Conservation (phyloP, 345 rosid species). For the thale cress (Arabidopsis thaliana) region DNA sequence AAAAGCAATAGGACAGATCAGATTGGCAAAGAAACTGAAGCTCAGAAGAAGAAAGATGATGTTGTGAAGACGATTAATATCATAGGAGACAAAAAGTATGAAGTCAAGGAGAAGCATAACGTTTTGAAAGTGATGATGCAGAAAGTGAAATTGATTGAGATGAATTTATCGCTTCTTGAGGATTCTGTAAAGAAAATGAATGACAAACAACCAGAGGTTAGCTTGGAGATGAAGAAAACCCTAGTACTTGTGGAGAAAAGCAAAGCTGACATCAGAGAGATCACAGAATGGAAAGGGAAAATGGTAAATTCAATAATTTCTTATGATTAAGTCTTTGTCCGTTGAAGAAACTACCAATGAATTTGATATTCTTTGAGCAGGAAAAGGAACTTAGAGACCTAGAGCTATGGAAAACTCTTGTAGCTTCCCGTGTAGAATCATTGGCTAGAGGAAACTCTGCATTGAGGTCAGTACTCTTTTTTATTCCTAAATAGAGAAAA, state of each 20-base stretch:
- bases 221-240: constrained; percentile 61
- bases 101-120: constrained; percentile 68
- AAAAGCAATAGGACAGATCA: constrained; percentile 46
- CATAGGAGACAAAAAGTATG: constrained; percentile 62
- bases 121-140: constrained; percentile 92
- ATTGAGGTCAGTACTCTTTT: constrained; percentile 65
- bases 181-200: constrained; percentile 75
- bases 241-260: constrained; percentile 58
- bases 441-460: constrained; percentile 64
- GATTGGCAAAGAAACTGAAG: constrained; percentile 46
- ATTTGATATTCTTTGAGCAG: constrained; percentile 46
- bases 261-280: constrained; percentile 60
- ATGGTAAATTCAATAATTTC: constrained; percentile 50
- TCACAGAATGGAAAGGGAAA: constrained; percentile 65
- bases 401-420: constrained; percentile 67
- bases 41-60: constrained; percentile 46
- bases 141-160: constrained; percentile 79
- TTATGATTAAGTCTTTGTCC: neutral
- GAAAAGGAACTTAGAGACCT: constrained; percentile 58
- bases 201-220: constrained; percentile 61
- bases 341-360: neutral
- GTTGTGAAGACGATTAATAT: constrained; percentile 42
- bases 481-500: neutral
- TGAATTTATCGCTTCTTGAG: constrained; percentile 71
- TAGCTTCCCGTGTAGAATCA: constrained; percentile 61